These are phyloP conservation scores for Scheffersomyces lignosus DNA, from an alignment of 805 yeast genomes.

Conservation along the genomic window DNA sequence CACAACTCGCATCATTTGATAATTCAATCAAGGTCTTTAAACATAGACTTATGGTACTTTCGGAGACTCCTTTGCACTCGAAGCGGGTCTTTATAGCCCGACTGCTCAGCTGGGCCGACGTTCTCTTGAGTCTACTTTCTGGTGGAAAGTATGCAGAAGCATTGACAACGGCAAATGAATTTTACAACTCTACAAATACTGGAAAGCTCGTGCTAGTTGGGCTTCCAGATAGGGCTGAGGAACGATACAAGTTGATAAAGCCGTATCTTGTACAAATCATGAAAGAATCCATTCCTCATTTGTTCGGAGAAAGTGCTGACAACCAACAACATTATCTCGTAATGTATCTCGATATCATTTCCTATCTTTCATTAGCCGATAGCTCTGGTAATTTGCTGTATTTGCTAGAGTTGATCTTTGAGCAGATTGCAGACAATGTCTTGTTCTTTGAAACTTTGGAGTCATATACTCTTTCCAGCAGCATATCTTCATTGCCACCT, in stretches of 20 bases:
- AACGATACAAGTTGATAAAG: conserved; percentile 49
- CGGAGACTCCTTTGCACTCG: conserved; percentile 17
- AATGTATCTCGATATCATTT: conserved; percentile 16
- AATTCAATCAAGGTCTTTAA: conserved; percentile 22
- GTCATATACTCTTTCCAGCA: conserved; percentile 47
- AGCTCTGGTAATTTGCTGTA: conserved; percentile 8
- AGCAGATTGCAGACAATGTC: conserved; percentile 24
- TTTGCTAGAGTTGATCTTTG: conserved; percentile 23
- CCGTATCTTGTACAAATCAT: conserved; percentile 60
- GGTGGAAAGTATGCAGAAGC: conserved; percentile 55
- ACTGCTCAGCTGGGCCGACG: conserved; percentile 70
- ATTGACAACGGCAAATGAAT: conserved; percentile 52
- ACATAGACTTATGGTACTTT: conserved; percentile 20
- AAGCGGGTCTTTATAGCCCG: conserved; percentile 60
- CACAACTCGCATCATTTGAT: conserved; percentile 7
- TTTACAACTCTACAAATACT: conserved; percentile 45
- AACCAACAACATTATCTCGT: conserved; percentile 10
- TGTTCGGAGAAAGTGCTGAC: conserved; percentile 28
- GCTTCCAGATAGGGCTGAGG: conserved; percentile 47
- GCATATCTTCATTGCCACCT: conserved; percentile 59
- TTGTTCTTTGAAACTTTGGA: conserved; percentile 56
- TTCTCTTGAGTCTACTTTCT: conserved; percentile 48
- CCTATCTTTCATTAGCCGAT: conserved; percentile 4
- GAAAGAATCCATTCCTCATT: conserved; percentile 47
- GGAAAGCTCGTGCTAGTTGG: conserved; percentile 54